Conservation (phyloP, 2,329 filamentous ascomycete genomes). For the Penicillium sp. region DNA sequence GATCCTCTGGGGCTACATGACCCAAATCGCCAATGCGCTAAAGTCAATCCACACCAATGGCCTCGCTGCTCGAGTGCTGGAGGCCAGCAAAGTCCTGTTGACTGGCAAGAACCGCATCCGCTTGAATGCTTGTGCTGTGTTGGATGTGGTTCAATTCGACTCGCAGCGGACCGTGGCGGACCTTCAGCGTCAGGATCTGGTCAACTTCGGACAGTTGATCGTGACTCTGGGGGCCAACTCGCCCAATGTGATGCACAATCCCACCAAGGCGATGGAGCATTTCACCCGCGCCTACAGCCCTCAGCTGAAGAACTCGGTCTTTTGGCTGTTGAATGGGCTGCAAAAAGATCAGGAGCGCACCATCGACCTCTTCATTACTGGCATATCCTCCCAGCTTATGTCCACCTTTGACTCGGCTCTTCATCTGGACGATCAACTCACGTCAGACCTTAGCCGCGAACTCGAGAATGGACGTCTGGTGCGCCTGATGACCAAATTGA, state of each 20-base stretch:
- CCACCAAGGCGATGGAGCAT: conserved; percentile 72
- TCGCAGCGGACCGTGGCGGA: conserved; percentile 67
- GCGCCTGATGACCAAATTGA: conserved; percentile 79
- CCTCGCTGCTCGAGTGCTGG: conserved; percentile 82
- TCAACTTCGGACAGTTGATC: conserved; percentile 80
- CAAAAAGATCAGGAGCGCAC: conserved; percentile 63
- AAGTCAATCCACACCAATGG: conserved; percentile 80
- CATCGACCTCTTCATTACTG: conserved; percentile 75
- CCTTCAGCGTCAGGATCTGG: conserved; percentile 83
- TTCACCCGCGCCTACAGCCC: conserved; percentile 74
- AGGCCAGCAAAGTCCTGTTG: conserved; percentile 83
- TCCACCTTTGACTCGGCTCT: conserved; percentile 74
- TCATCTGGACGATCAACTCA: conserved; percentile 76
- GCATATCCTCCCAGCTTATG: conserved; percentile 76
- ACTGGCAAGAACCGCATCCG: conserved; percentile 90
- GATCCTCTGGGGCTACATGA: conserved; percentile 86
- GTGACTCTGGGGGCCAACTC: conserved; percentile 77
- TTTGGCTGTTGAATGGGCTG: conserved; percentile 75
- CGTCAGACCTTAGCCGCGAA: conserved; percentile 71
- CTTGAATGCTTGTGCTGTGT: conserved; percentile 81
- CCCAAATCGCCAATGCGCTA: conserved; percentile 85
- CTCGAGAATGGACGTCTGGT: conserved; percentile 87
- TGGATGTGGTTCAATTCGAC: conserved; percentile 88
- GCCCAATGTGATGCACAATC: conserved; percentile 60
- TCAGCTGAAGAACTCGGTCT: conserved; percentile 75